Percentiles rank a stretch among this genome's conserved stretches.
These are phyloP conservation scores for Paraphaeosphaeria minitans DNA, from an alignment of 2,329 filamentous ascomycete species.

Conservation along the genomic window DNA sequence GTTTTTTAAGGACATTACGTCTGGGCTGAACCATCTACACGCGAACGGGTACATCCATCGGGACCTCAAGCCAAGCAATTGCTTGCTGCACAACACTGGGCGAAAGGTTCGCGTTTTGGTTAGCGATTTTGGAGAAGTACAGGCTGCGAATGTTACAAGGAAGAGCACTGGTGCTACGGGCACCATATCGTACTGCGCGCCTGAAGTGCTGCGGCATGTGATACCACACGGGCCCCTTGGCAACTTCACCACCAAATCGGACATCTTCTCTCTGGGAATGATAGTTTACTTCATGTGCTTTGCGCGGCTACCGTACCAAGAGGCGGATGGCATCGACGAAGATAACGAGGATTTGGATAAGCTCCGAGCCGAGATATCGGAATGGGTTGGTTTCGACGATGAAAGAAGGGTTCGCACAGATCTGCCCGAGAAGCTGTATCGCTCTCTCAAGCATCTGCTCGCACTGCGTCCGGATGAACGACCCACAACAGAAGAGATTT, in stretches of 20 bases:
- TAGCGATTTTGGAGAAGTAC: slow-evolving; percentile 97
- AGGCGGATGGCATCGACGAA: slow-evolving; percentile 83
- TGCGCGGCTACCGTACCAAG: slow-evolving; percentile 80
- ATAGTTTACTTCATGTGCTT: slow-evolving; percentile 99
- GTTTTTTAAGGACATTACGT: slow-evolving; percentile 93
- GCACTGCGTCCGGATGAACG: slow-evolving; percentile 76
- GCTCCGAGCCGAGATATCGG: slow-evolving; percentile 81
- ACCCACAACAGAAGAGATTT: slow-evolving; percentile 84
- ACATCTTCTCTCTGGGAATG: slow-evolving; percentile 98
- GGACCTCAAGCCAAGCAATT: slow-evolving; percentile 95
- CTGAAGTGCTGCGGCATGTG: slow-evolving; percentile 80
- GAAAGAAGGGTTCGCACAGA: slow-evolving; percentile 77
- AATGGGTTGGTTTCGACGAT: slow-evolving; percentile 86
- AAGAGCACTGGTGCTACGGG: slow-evolving; percentile 92
- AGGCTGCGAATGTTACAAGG: slow-evolving; percentile 78
- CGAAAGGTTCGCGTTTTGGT: slow-evolving; percentile 79
- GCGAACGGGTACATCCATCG: slow-evolving; percentile 92
- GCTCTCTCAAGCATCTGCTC: slow-evolving; percentile 79
- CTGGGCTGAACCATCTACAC: slow-evolving; percentile 88
- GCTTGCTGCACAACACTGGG: slow-evolving; percentile 79
- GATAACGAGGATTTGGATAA: slow-evolving; percentile 90
- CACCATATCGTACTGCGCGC: slow-evolving; percentile 96
- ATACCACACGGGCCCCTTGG: slow-evolving; percentile 71
- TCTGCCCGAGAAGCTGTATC: slow-evolving; percentile 83
- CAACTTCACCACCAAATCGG: slow-evolving; percentile 96